Evolutionary conservation across 106 monocot species (phyloP), one percentile per base, ranked within the genome.

Genomic region (Dioscorea zingiberensis): DNA sequence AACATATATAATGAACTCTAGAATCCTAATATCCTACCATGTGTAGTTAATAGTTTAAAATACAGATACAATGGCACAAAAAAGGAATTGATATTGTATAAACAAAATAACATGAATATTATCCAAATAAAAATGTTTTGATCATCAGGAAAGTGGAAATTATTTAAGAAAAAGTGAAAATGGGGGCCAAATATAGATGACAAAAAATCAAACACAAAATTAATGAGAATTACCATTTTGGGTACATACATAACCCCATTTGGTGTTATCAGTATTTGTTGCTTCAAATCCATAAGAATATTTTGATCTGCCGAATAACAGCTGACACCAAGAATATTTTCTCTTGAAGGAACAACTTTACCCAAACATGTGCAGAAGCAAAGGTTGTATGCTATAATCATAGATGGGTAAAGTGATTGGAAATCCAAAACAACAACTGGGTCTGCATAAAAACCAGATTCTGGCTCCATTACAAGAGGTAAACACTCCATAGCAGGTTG

Each of bases 401-500:
- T 97, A 22, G 97, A 97, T 60, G 97, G 97, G 71, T 97, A 97
- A 59, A 97, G 83, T 26, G 97, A 92, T 56, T 97, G 97, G 61
- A 97, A 97, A 75, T 97, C 97, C 64, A 97, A 72, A 27, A 97
- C 88, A 61, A 97, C 81, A 68, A 97, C 92, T 48, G 97, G 97
- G 49, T 97, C 97, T 21, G 73, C 25, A 70, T 92, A 92, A 76
- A 97, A 97, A 25, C 83, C 88, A 54, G 97, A 97, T 61, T 88
- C 79, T 32, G 97, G 97, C 63, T 97, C 97, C 97, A 97, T 97
- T 29, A 92, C 97, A 69, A 97, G 88, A 8, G 97, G 97, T 64
- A 97, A 69, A 57, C 97, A 97, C 65, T 97, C 97, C 97, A 97
- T 97, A 64, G 97, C 97, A 64, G 97, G 97, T 69, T 97, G 97